Percentiles rank a stretch among this genome's conserved stretches.
Evolutionary conservation across 306 rosid species (phyloP).

Genomic region (Cicer yamashitae): DNA sequence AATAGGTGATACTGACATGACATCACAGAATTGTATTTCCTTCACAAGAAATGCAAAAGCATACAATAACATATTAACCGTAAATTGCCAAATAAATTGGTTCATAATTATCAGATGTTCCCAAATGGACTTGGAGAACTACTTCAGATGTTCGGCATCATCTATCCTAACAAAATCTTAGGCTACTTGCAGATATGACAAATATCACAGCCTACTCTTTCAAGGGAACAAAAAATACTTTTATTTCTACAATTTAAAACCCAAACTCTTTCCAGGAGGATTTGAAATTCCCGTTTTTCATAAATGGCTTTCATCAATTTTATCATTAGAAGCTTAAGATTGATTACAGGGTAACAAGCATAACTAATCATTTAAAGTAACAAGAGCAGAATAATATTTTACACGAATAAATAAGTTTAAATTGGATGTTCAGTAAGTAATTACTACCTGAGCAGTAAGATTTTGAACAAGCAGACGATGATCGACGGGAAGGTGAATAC

Average conservation of each 20-base stretch:
- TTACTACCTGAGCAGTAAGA: constrained; percentile 81
- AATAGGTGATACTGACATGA: not conserved
- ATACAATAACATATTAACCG: constrained; percentile 6
- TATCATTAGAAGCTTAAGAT: constrained; percentile 1
- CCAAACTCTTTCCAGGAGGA: constrained; percentile 5
- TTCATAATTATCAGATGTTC: constrained; percentile 3
- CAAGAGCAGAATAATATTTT: constrained; percentile 11
- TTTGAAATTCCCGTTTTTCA: constrained; percentile 2
- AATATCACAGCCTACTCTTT: not conserved
- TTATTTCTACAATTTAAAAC: constrained; percentile 14
- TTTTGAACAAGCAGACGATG: constrained; percentile 81
- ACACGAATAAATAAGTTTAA: constrained; percentile 10
- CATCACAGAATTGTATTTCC: not conserved
- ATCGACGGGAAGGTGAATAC: constrained; percentile 83
- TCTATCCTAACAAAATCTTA: constrained; percentile 29
- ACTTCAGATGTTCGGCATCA: constrained; percentile 20
- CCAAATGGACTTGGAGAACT: constrained; percentile 3
- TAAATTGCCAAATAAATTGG: constrained; percentile 2
- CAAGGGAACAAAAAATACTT: not conserved
- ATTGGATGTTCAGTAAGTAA: constrained; percentile 2
- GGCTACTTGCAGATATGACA: not conserved
- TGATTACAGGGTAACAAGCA: constrained; percentile 11
- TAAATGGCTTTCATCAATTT: constrained; percentile 18
- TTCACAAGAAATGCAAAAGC: constrained; percentile 23
- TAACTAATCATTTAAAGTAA: constrained; percentile 21